Base-by-base conservation (phyloP, 2,329 filamentous ascomycete genomes). In the Didymella exigua region DNA sequence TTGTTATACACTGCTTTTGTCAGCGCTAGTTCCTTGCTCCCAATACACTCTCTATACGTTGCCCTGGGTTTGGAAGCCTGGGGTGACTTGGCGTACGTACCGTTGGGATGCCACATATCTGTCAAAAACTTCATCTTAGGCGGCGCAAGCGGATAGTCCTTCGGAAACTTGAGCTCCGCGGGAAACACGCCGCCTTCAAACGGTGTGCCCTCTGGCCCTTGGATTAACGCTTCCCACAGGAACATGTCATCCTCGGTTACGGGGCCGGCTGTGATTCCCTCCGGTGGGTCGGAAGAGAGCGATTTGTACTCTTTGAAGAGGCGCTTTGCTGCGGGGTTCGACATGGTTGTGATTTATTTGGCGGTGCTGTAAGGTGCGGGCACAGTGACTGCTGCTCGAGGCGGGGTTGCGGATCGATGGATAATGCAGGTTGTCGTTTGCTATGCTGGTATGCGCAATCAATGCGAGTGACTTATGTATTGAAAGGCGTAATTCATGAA, bases 151-250 rank as follows among this genome's bases (percentile, higher is more conserved):
- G 95, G 95, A 73, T 98, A 99, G 63, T 90, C 87, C 5, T 82
- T 78, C 0, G 95, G 95, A 73, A 99, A 99, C 50, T 82, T 83
- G 60, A 99, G 84, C 59, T 87, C 82, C 27, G 93, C 92, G 63
- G 90, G 89, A 81, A 98, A 99, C 78, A 96, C 93, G 66, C 91
- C 95, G 73, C 93, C 93, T 96, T 75, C 93, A 68, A 96, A 99
- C 0, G 95, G 95, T 1, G 95, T 99, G 59, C 89, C 95, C 71
- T 96, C 93, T 11, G 95, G 95, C 0, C 95, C 95, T 76, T 96
- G 89, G 69, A 99, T 98, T 59, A 98, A 81, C 8, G 93, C 95
- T 79, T 99, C 95, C 95, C 95, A 99, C 70, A 91, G 82, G 68
- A 97, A 90, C 72, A 98, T 87, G 79, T 99, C 92, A 75, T 98